Evolutionary conservation across 2,329 filamentous ascomycete genomes (phyloP).

Genomic region (Hawksworthiomyces lignivorus): DNA sequence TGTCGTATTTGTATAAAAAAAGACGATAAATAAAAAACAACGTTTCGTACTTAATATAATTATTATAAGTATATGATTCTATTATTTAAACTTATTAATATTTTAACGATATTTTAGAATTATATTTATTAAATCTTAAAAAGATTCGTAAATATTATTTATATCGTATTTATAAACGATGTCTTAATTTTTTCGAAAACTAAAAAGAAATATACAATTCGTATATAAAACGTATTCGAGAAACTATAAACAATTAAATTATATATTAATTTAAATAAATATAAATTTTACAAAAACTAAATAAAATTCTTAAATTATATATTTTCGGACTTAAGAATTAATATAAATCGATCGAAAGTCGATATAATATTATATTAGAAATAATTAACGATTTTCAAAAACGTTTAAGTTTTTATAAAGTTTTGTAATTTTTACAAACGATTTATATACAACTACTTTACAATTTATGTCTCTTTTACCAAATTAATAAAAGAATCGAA

Average conservation of each 20-base stretch:
- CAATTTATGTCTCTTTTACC: not conserved
- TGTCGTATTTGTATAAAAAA: not conserved
- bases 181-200: conserved; percentile 1
- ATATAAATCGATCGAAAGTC: not conserved
- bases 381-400: not conserved
- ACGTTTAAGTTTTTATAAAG: not conserved
- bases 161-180: conserved; percentile 4
- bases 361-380: not conserved
- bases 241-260: not conserved
- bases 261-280: too few species aligned
- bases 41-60: not conserved
- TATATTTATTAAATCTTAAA: too few species aligned
- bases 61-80: not conserved
- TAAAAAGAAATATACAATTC: conserved; percentile 1
- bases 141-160: too few species aligned
- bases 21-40: not conserved
- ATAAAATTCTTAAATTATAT: not conserved
- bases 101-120: too few species aligned
- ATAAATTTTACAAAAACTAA: not conserved
- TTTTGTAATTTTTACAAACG: not conserved
- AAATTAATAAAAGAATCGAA: conserved; percentile 1
- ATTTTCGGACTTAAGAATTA: not conserved
- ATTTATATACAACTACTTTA: not conserved
- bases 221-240: conserved; percentile 1
- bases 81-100: not conserved